These are phyloP conservation scores for Phaeosphaeria sp. DNA, from an alignment of 2,329 filamentous ascomycete genomes.

Conservation along the genomic window DNA sequence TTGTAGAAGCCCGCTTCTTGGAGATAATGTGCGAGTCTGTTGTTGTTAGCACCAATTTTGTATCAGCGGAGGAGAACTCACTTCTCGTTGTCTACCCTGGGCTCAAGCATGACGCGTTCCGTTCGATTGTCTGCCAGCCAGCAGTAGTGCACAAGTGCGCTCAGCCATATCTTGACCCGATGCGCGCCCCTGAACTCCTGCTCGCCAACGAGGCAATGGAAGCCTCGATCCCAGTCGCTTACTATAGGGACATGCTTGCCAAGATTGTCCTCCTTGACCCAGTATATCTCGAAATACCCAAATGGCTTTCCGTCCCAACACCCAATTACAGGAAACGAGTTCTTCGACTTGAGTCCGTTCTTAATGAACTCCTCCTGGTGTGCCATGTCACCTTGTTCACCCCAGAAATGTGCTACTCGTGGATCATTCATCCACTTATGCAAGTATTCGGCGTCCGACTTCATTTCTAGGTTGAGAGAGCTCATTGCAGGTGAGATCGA, in stretches of 20 bases:
- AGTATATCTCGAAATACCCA: conserved; percentile 97
- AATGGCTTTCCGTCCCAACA: conserved; percentile 96
- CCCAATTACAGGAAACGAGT: conserved; percentile 90
- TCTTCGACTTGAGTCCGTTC: conserved; percentile 67
- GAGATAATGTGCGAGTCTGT: conserved; percentile 73
- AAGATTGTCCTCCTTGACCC: conserved; percentile 90
- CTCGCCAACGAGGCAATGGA: conserved; percentile 90
- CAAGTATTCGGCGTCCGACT: conserved; percentile 71
- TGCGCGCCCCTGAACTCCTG: conserved; percentile 86
- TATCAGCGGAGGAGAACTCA: conserved; percentile 54
- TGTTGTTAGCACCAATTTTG: conserved; percentile 12
- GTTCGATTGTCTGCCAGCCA: conserved; percentile 81
- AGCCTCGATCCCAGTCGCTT: conserved; percentile 83
- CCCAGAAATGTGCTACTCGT: conserved; percentile 87
- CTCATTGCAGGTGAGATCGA: conserved; percentile 45
- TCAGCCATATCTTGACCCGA: conserved; percentile 80
- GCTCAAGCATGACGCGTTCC: conserved; percentile 83
- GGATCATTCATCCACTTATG: conserved; percentile 89
- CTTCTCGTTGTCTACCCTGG: conserved; percentile 89
- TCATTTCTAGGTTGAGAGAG: conserved; percentile 37
- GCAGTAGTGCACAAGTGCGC: conserved; percentile 85
- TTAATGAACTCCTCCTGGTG: conserved; percentile 73
- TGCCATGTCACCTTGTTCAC: conserved; percentile 63
- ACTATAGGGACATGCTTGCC: conserved; percentile 72
- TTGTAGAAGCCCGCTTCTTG: conserved; percentile 81